Evolutionary conservation across 2,329 filamentous ascomycete genomes (phyloP), one percentile per base, ranked within the genome.

Genomic region (Bimuria novae-zelandiae): DNA sequence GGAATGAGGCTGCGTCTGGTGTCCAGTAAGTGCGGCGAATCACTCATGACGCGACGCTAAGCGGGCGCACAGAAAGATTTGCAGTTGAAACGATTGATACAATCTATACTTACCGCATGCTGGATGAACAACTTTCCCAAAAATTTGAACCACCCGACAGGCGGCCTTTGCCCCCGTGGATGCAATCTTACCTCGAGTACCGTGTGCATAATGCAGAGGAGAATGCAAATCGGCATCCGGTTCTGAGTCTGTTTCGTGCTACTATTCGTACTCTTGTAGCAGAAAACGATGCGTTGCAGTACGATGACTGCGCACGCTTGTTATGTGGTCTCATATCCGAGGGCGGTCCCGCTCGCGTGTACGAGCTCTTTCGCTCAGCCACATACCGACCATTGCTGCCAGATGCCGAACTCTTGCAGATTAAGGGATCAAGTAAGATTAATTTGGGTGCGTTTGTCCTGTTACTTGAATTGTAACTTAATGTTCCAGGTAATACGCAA

Each of bases 51-150:
- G 16, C 14, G 7, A 6, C 7, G n/a, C 43, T 46, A 7, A 46
- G 10, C 11, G 2, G 25, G 3, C 7, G 4, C 30, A 2, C 30
- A 36, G 43, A 27, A 46, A 30, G 21, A 27, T 27, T 46, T 16
- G 43, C 30, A 35, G 30, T 25, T 21, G 43, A 46, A 35, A 21
- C 17, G 3, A 35, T 46, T 14, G 43, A 46, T 35, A 46, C 30
- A 2, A 25, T 46, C 22, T 46, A 35, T 19, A 17, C 30, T 21
- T 36, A 36, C 11, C 43, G 43, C 5, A 17, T 35, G 5, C 30
- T 46, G 21, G 43, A 46, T 17, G 12, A n/a, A 2, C 21, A n/a
- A 11, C 36, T 35, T 12, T 7, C 30, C 11, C 30, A 27, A n/a
- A 7, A 4, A 7, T 10, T 23, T 14, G 7, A 6, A 12, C 3